Percentiles rank a stretch among this genome's conserved stretches.
phyloP scores from a whole-genome alignment of 441 rosid genomes.

The Adansonia grandidieri region DNA sequence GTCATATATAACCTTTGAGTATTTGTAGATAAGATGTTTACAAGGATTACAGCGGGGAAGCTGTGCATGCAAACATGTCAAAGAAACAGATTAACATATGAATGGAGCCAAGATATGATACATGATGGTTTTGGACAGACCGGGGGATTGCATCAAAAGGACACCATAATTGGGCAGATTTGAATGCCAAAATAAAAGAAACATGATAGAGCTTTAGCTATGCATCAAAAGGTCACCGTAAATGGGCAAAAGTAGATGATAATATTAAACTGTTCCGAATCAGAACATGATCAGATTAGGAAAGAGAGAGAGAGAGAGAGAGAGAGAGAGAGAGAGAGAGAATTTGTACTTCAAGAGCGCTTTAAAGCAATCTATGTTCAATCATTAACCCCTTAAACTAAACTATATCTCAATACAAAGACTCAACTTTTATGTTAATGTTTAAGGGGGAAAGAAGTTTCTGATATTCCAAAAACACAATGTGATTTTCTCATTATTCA shows the following conservation, averaged over 20 bases:
- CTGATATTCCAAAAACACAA: background rate
- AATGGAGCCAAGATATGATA: background rate
- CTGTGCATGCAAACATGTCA: background rate
- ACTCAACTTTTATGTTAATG: background rate
- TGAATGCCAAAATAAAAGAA: background rate
- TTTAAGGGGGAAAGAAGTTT: background rate
- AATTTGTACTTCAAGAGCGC: background rate
- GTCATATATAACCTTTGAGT: background rate
- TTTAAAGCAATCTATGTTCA: background rate
- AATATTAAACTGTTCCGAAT: background rate
- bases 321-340: no score
- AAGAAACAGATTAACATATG: background rate
- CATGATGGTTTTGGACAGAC: background rate
- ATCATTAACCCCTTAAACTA: background rate
- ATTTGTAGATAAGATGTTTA: slow-evolving; percentile 1
- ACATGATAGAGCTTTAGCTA: background rate
- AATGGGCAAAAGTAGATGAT: background rate
- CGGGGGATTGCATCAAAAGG: background rate
- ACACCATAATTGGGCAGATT: background rate
- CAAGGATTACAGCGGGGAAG: background rate
- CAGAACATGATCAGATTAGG: background rate
- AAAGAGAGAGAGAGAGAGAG: no score
- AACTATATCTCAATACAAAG: background rate
- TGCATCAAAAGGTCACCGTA: background rate
- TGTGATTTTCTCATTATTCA: background rate